Evolutionary conservation across 2,329 filamentous ascomycete species (phyloP).

Genomic region (Botrytis squamosa): DNA sequence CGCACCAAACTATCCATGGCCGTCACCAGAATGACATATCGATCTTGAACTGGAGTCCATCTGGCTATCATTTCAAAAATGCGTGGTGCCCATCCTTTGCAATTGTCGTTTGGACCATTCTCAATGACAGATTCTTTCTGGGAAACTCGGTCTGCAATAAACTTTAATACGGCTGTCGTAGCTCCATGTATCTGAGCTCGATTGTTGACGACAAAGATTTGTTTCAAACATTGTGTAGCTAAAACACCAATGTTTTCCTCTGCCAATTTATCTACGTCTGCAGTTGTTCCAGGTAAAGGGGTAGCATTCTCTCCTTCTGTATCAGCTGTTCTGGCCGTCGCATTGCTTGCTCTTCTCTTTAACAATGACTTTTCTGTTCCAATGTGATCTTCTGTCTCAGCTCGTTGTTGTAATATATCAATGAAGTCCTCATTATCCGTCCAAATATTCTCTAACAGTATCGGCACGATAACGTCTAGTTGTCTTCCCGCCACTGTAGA

Average conservation of each 20-base stretch:
- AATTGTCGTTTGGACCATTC: conserved; percentile 43
- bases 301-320: conserved; percentile 63
- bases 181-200: conserved; percentile 77
- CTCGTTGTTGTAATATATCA: conserved; percentile 63
- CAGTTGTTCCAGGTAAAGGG: conserved; percentile 75
- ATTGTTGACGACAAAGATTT: conserved; percentile 81
- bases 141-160: conserved; percentile 62
- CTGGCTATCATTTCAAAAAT: conserved; percentile 76
- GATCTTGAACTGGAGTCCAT: conserved; percentile 92
- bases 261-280: conserved; percentile 83
- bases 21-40: conserved; percentile 84
- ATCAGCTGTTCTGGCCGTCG: conserved; percentile 72
- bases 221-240: conserved; percentile 81
- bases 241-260: conserved; percentile 85
- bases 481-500: conserved; percentile 73
- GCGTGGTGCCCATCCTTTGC: conserved; percentile 74
- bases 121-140: conserved; percentile 55
- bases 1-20: conserved; percentile 73
- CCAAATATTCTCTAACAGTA: conserved; percentile 84
- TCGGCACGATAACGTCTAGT: conserved; percentile 75
- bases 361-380: conserved; percentile 60
- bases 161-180: conserved; percentile 70
- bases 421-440: conserved; percentile 70
- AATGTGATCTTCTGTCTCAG: conserved; percentile 65
- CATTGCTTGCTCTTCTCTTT: conserved; percentile 72